Evolutionary conservation across 306 rosid genomes (phyloP).

Genomic region (Potentilla sterilis): DNA sequence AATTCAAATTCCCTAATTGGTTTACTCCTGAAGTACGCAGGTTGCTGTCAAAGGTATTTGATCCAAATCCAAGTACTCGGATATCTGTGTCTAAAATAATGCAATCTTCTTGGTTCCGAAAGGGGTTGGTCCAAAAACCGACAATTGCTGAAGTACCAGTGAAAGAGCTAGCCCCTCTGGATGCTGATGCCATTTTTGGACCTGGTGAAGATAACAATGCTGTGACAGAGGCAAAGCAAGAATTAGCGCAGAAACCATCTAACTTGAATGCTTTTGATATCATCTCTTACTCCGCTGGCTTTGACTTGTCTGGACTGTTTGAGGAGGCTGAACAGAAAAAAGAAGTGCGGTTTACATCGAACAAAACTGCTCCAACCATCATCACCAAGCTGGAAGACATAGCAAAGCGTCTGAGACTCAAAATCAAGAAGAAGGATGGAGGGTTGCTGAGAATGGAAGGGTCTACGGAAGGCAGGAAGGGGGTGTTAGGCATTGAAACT

Average conservation of each 20-base stretch:
- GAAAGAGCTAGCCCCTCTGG: constrained; percentile 28
- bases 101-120: constrained; percentile 70
- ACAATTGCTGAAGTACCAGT: constrained; percentile 10
- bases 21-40: constrained; percentile 67
- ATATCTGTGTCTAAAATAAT: constrained; percentile 66
- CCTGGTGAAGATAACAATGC: constrained; percentile 34
- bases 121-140: constrained; percentile 45
- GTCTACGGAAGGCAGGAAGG: constrained; percentile 74
- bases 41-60: constrained; percentile 68
- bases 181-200: constrained; percentile 48
- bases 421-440: constrained; percentile 66
- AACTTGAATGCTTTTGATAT: constrained; percentile 86
- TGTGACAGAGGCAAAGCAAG: constrained; percentile 44
- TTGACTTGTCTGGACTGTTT: constrained; percentile 86
- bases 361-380: constrained; percentile 59
- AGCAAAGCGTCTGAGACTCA: constrained; percentile 53
- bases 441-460: constrained; percentile 78
- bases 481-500: constrained; percentile 60
- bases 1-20: constrained; percentile 87
- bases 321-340: constrained; percentile 55
- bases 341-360: constrained; percentile 67
- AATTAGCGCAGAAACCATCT: constrained; percentile 41
- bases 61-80: constrained; percentile 75
- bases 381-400: constrained; percentile 77
- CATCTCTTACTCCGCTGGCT: constrained; percentile 86